Evolutionary conservation across 352 stramenopile genomes (phyloP).

Genomic region (Globisporangium nodosum): DNA sequence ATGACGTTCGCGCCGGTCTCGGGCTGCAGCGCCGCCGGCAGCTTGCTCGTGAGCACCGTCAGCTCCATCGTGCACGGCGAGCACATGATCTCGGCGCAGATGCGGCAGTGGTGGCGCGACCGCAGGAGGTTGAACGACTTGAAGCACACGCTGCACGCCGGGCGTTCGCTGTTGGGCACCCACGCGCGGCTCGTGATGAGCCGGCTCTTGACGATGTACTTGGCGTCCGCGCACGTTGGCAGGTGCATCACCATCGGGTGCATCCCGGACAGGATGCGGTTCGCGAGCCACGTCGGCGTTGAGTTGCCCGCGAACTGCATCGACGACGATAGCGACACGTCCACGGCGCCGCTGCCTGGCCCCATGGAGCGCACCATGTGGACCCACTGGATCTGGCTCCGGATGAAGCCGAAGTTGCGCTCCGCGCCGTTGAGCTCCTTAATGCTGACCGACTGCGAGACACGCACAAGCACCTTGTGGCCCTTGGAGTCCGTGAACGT

Average conservation of each 20-base stretch:
- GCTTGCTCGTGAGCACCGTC: slow-evolving; percentile 41
- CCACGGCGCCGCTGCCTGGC: slow-evolving; percentile 39
- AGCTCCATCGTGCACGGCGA: slow-evolving; percentile 61
- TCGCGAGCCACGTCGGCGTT: slow-evolving; percentile 67
- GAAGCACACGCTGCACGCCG: slow-evolving; percentile 72
- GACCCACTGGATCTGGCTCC: slow-evolving; percentile 47
- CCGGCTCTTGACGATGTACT: slow-evolving; percentile 51
- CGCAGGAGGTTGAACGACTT: slow-evolving; percentile 74
- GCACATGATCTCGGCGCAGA: slow-evolving; percentile 83
- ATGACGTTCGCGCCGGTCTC: slow-evolving; percentile 47
- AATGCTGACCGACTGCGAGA: slow-evolving; percentile 52
- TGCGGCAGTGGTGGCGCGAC: slow-evolving; percentile 73
- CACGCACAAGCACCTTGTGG: slow-evolving; percentile 50
- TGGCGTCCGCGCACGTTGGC: slow-evolving; percentile 46
- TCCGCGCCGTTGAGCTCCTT: slow-evolving; percentile 39
- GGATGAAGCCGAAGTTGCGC: slow-evolving; percentile 60
- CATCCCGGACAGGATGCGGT: slow-evolving; percentile 45
- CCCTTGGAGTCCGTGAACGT: slow-evolving; percentile 52
- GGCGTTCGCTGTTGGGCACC: slow-evolving; percentile 62
- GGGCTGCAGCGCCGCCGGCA: slow-evolving; percentile 49
- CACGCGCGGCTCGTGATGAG: slow-evolving; percentile 64
- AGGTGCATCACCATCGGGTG: slow-evolving; percentile 34
- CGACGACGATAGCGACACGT: slow-evolving; percentile 17
- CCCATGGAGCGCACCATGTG: slow-evolving; percentile 56
- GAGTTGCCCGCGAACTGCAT: slow-evolving; percentile 21